A percentile compares a stretch with the other conserved stretches of the same genome.
Conservation (phyloP, 495 filamentous ascomycete genomes). For the Trichoderma parareesei region DNA sequence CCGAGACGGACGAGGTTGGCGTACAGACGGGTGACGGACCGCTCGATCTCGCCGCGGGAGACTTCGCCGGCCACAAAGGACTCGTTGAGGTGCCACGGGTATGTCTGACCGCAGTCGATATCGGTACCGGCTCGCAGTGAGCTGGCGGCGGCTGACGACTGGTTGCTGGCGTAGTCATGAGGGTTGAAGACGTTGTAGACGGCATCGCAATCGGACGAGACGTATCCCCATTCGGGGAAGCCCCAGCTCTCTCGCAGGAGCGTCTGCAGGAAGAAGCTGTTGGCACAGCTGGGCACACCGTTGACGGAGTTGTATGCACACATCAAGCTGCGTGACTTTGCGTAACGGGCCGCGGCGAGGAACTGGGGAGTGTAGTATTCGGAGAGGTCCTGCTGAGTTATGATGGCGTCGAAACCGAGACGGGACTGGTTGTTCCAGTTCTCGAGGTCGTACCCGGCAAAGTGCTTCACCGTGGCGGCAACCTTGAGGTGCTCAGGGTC, state of each 20-base stretch:
- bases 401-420: conserved; percentile 31
- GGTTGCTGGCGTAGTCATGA: conserved; percentile 29
- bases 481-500: conserved; percentile 34
- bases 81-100: conserved; percentile 27
- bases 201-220: conserved; percentile 39
- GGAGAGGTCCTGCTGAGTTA: conserved; percentile 35
- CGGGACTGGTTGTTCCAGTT: conserved; percentile 28
- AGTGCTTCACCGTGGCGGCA: conserved; percentile 60
- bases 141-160: conserved; percentile 27
- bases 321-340: conserved; percentile 38
- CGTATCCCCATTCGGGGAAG: conserved; percentile 33
- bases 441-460: conserved; percentile 59
- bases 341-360: conserved; percentile 36
- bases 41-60: conserved; percentile 17
- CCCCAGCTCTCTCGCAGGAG: conserved; percentile 41
- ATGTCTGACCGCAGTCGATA: conserved; percentile 30
- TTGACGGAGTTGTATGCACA: conserved; percentile 40
- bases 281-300: conserved; percentile 37
- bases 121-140: conserved; percentile 31
- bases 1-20: conserved; percentile 28
- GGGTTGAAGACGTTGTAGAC: conserved; percentile 29
- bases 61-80: conserved; percentile 16
- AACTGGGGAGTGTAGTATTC: conserved; percentile 42
- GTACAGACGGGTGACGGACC: conserved; percentile 28
- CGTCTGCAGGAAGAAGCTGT: conserved; percentile 31